These are phyloP conservation scores for Strombidium stylifer DNA, from an alignment of 73 alveolate genomes.

Conservation along the genomic window DNA sequence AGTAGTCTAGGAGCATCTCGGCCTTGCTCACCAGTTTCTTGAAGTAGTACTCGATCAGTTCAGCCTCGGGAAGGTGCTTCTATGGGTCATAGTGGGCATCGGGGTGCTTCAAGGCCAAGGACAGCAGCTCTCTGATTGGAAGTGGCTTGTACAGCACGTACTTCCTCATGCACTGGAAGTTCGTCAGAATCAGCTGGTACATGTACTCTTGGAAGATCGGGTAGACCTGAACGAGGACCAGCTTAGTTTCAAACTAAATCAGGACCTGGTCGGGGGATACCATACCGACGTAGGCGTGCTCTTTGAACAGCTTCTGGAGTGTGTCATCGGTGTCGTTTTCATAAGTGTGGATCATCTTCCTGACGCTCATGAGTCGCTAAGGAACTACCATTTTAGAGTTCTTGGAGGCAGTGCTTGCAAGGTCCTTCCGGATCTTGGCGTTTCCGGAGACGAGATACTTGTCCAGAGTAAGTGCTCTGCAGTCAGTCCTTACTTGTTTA, in stretches of 20 bases:
- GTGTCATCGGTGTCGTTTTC: constrained; percentile 37
- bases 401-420: background rate
- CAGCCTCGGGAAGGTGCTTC: constrained; percentile 31
- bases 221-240: constrained; percentile 20
- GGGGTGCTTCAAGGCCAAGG: constrained; percentile 39
- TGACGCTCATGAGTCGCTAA: constrained; percentile 17
- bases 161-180: constrained; percentile 13
- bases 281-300: constrained; percentile 54
- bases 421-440: background rate
- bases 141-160: constrained; percentile 32
- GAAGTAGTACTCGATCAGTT: constrained; percentile 15
- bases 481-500: constrained; percentile 49
- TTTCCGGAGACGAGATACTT: constrained; percentile 39
- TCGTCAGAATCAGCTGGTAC: constrained; percentile 26
- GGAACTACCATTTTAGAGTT: constrained; percentile 28
- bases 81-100: constrained; percentile 37
- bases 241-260: constrained; percentile 38
- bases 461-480: constrained; percentile 39
- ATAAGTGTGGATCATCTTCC: constrained; percentile 43
- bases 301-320: constrained; percentile 18
- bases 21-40: constrained; percentile 29
- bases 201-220: constrained; percentile 48
- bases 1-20: constrained; percentile 38
- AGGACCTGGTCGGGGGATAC: constrained; percentile 43
- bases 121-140: constrained; percentile 6